Conservation (phyloP, 2,329 filamentous ascomycete genomes). For the Aspergillus sergii region DNA sequence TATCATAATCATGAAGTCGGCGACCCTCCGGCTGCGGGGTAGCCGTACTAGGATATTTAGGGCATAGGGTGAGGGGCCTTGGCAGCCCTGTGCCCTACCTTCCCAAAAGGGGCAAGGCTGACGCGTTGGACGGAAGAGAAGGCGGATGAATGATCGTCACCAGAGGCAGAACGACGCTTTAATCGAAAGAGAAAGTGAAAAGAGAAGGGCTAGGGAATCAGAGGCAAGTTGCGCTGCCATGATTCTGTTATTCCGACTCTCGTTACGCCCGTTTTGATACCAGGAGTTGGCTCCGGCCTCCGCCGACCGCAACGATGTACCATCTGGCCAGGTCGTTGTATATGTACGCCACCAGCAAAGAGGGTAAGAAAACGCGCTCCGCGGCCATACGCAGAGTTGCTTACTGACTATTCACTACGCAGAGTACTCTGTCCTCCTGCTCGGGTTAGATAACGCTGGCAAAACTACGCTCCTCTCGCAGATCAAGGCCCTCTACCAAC, state of each 20-base stretch:
- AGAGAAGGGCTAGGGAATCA: not conserved
- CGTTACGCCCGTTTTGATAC: slow-evolving; percentile 17
- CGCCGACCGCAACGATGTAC: slow-evolving; percentile 67
- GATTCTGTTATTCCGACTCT: slow-evolving; percentile 16
- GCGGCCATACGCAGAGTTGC: not conserved
- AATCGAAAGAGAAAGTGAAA: not conserved
- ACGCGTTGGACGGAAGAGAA: slow-evolving; percentile 18
- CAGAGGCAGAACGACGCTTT: not conserved
- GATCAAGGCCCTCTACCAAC: slow-evolving; percentile 80
- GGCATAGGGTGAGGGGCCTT: slow-evolving; percentile 13
- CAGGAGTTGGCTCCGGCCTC: slow-evolving; percentile 22
- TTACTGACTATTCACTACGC: slow-evolving; percentile 12
- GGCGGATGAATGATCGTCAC: not conserved
- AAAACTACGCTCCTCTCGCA: slow-evolving; percentile 98
- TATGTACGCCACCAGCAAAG: slow-evolving; percentile 93
- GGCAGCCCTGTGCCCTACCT: slow-evolving; percentile 32
- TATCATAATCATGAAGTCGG: slow-evolving; percentile 2
- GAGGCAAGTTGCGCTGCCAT: slow-evolving; percentile 23
- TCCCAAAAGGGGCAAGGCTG: slow-evolving; percentile 27
- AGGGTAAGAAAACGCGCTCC: slow-evolving; percentile 60
- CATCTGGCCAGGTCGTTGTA: slow-evolving; percentile 95
- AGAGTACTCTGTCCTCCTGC: slow-evolving; percentile 97
- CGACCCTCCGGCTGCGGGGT: slow-evolving; percentile 4
- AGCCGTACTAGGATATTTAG: slow-evolving; percentile 17
- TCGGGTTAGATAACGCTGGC: slow-evolving; percentile 96